Evolutionary conservation across 306 rosid genomes (phyloP), one percentile per base, ranked within the genome.

Genomic region (Casuarina equisetifolia): DNA sequence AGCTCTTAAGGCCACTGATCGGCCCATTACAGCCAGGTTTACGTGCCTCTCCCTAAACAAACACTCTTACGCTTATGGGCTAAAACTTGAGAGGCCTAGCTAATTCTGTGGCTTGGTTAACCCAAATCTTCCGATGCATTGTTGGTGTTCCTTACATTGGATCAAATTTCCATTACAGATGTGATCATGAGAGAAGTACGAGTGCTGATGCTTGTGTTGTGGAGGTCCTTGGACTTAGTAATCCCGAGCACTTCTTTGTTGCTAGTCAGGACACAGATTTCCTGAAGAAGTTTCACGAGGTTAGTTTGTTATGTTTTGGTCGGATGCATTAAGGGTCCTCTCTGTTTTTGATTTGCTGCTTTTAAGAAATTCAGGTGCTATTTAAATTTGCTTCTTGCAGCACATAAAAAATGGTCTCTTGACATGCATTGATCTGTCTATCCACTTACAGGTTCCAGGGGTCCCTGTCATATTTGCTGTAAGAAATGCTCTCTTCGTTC

Each of bases 161-260:
- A 73, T 69, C 78, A 19, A 59, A 83, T 69, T 79, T 74, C 16
- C 62, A 52, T 85, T 50, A 19, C 79, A 93, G 96, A 62, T 94
- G 98, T 49, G 91, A 80, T 75, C 97, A 94, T 78, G 96, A 84
- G 55, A 84, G 52, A 64, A 73, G 83, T 50, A 74, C 59, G 57
- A 73, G 80, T 53, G 96, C 87, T 40, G 94, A 84, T 75, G 82
- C 74, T 42, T 94, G 98, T 82, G 83, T 94, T 78, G 57, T 0
- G 52, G 97, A 92, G 55, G 84, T 90, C 84, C 79, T 90, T 15
- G 97, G 97, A 40, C 80, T 86, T 70, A 86, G 82, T 40, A 94
- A 94, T 84, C 74, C 90, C 0, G 92, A 85, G 79, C 98, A 92
- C 81, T 94, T 94, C 67, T 90, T 94, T 85, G 86, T 92, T 79